Evolutionary conservation across 306 rosid species (phyloP).

Genomic region (Trichosanthes cucumerina): DNA sequence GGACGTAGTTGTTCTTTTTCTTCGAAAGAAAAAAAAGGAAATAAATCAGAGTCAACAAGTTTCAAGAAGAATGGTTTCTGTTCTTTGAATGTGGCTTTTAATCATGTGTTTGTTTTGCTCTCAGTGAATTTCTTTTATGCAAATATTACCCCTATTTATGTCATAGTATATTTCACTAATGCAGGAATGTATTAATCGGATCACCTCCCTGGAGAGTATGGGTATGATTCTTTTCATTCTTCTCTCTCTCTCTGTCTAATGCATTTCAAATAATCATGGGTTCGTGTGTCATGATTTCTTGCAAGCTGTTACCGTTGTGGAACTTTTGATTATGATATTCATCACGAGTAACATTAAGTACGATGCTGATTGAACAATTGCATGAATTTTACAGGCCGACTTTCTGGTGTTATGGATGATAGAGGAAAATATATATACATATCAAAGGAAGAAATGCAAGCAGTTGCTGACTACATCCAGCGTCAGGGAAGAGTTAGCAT

Average conservation of each 20-base stretch:
- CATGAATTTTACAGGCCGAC: slow-evolving; percentile 10
- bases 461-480: slow-evolving; percentile 83
- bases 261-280: background rate
- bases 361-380: background rate
- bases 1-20: background rate
- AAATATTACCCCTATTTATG: slow-evolving; percentile 3
- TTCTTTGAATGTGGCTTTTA: background rate
- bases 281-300: background rate
- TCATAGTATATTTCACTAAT: slow-evolving; percentile 10
- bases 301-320: background rate
- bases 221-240: slow-evolving; percentile 36
- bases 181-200: slow-evolving; percentile 97
- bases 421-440: slow-evolving; percentile 91
- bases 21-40: background rate
- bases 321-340: background rate
- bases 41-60: background rate
- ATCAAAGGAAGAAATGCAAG: slow-evolving; percentile 90
- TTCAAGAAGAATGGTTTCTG: background rate
- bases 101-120: background rate
- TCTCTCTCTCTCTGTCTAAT: background rate
- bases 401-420: slow-evolving; percentile 97
- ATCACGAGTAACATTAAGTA: background rate
- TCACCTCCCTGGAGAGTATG: slow-evolving; percentile 62
- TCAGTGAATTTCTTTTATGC: background rate
- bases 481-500: slow-evolving; percentile 92